Percentiles rank a stretch among this genome's conserved stretches.
Evolutionary conservation across 2,329 filamentous ascomycete species (phyloP).

Genomic region (Arthroderma sp.): DNA sequence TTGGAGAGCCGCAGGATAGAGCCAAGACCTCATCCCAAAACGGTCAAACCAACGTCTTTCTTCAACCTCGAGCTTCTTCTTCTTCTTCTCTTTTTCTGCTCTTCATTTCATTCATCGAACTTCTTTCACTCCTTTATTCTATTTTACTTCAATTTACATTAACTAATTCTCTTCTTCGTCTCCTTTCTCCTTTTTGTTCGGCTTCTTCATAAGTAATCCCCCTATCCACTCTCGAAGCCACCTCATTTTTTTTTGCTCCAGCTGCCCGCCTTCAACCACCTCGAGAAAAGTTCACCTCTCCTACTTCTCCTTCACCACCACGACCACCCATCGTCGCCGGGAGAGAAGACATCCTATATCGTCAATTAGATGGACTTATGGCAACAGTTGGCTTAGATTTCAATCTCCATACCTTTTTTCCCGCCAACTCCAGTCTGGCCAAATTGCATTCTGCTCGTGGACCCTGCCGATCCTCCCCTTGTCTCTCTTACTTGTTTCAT

Average conservation of each 20-base stretch:
- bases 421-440: not conserved
- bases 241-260: not conserved
- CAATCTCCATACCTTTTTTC: too few relatives aligned
- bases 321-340: not conserved
- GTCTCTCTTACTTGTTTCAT: not conserved
- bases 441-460: not conserved
- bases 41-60: not conserved
- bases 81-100: constrained; percentile 11
- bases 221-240: not conserved
- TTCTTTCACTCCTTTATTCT: constrained; percentile 11
- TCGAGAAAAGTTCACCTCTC: not conserved
- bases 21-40: too few relatives aligned
- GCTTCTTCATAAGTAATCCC: constrained; percentile 14
- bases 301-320: not conserved
- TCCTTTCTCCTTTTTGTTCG: constrained; percentile 17
- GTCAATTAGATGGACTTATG: too few relatives aligned
- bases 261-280: not conserved
- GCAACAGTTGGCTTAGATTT: too few relatives aligned
- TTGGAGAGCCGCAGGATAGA: too few relatives aligned
- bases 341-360: too few relatives aligned
- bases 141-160: constrained; percentile 3
- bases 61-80: not conserved
- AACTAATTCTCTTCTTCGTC: constrained; percentile 14
- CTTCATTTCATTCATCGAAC: constrained; percentile 8
- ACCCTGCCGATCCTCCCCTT: not conserved